phyloP scores from a whole-genome alignment of 148 eudicot genomes.

The Camellia sinensis region DNA sequence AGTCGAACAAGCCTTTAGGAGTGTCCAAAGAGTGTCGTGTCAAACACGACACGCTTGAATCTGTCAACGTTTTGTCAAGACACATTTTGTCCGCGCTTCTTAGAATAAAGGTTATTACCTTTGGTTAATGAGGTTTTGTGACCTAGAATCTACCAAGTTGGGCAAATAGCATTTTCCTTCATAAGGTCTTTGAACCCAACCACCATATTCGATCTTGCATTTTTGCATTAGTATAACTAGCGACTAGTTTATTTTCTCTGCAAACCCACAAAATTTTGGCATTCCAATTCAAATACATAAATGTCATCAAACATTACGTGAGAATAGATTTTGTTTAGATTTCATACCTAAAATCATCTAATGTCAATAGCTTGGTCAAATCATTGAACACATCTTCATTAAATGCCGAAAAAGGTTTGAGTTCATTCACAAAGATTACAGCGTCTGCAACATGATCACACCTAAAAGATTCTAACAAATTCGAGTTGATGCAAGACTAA shows the following conservation, averaged over 20 bases:
- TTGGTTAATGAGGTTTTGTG: background rate
- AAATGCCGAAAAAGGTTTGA: background rate
- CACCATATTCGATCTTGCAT: background rate
- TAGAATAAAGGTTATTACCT: constrained; percentile 3
- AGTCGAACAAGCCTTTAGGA: too few relatives aligned
- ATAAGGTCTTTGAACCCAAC: background rate
- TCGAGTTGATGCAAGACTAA: background rate
- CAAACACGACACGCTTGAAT: too few relatives aligned
- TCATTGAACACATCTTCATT: background rate
- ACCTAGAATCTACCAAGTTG: background rate
- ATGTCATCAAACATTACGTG: too few relatives aligned
- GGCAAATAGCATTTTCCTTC: background rate
- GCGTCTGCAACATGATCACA: background rate
- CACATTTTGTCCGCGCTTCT: too few relatives aligned
- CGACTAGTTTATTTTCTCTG: background rate
- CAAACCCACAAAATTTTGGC: background rate
- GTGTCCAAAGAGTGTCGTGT: too few relatives aligned
- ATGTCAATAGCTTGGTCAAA: background rate
- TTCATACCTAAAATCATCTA: background rate
- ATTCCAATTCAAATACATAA: too few relatives aligned
- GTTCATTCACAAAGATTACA: background rate
- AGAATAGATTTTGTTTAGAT: background rate
- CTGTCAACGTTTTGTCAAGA: too few relatives aligned
- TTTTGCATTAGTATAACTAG: background rate
- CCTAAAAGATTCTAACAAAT: background rate